Percentiles rank a stretch among this genome's conserved stretches.
Evolutionary conservation across 2,329 filamentous ascomycete genomes (phyloP).

Genomic region (Calonectria leucothoes): DNA sequence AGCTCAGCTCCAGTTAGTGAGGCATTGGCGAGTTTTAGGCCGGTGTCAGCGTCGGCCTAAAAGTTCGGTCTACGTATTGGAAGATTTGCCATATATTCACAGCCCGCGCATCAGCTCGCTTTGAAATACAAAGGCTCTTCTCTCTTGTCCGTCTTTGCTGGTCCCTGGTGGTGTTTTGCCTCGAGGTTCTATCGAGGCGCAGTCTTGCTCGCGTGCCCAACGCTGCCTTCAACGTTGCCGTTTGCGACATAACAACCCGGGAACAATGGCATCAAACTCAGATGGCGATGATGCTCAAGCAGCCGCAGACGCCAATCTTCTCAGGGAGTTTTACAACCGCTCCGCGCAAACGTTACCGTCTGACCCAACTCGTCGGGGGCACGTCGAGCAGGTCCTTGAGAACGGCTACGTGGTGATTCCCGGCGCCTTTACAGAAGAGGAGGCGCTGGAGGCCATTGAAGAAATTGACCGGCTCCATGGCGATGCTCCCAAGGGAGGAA

Average conservation of each 20-base stretch:
- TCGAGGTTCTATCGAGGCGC: background rate
- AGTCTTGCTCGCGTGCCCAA: background rate
- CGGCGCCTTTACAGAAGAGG: conserved; percentile 2
- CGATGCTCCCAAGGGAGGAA: conserved; percentile 4
- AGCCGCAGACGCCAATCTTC: background rate
- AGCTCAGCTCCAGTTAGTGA: background rate
- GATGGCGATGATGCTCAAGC: conserved; percentile 1
- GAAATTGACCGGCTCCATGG: conserved; percentile 20
- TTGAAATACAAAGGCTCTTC: background rate
- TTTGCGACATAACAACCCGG: background rate
- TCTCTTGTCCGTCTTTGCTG: background rate
- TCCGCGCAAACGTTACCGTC: background rate
- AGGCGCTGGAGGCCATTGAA: conserved; percentile 14
- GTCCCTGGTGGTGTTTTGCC: background rate
- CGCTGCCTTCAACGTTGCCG: background rate
- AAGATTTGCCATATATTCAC: background rate
- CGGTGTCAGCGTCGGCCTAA: background rate
- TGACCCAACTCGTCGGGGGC: background rate
- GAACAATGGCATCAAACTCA: background rate
- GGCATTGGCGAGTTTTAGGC: background rate
- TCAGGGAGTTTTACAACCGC: conserved; percentile 8
- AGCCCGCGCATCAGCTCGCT: background rate
- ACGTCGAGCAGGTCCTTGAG: conserved; percentile 7
- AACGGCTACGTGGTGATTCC: conserved; percentile 20
- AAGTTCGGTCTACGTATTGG: background rate